Evolutionary conservation across 306 rosid species (phyloP).

Genomic region (Albizia julibrissin): DNA sequence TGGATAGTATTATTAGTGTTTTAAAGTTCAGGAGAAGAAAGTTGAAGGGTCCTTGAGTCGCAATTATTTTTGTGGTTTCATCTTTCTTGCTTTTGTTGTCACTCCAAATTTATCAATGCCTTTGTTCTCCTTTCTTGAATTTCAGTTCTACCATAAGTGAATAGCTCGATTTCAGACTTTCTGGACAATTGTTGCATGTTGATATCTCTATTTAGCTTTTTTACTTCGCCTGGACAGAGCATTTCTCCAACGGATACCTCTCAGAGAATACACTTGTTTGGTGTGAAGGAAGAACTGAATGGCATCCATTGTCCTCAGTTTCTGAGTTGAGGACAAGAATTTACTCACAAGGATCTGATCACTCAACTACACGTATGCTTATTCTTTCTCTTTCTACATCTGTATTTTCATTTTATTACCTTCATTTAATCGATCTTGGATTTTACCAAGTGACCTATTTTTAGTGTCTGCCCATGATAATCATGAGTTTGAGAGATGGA

Average conservation of each 20-base stretch:
- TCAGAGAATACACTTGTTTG: conserved; percentile 64
- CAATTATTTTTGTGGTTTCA: not conserved
- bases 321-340: conserved; percentile 53
- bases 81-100: conserved; percentile 16
- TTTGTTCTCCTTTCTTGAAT: conserved; percentile 40
- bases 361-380: conserved; percentile 50
- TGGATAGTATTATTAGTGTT: not conserved
- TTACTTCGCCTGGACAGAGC: conserved; percentile 74
- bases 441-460: conserved; percentile 32
- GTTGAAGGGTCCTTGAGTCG: conserved; percentile 11
- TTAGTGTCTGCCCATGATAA: conserved; percentile 52
- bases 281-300: conserved; percentile 88
- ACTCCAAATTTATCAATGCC: conserved; percentile 12
- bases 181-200: conserved; percentile 46
- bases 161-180: conserved; percentile 49
- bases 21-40: conserved; percentile 23
- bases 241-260: conserved; percentile 77
- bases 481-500: conserved; percentile 79
- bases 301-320: conserved; percentile 84
- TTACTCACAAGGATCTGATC: conserved; percentile 36
- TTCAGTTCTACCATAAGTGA: conserved; percentile 52
- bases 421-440: conserved; percentile 14
- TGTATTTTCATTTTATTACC: no score
- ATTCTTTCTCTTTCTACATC: conserved; percentile 1
- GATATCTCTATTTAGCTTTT: conserved; percentile 52